Percentiles rank a stretch among this genome's conserved stretches.
Conservation (phyloP, 805 yeast genomes). For the Schwanniomyces occidentalis region DNA sequence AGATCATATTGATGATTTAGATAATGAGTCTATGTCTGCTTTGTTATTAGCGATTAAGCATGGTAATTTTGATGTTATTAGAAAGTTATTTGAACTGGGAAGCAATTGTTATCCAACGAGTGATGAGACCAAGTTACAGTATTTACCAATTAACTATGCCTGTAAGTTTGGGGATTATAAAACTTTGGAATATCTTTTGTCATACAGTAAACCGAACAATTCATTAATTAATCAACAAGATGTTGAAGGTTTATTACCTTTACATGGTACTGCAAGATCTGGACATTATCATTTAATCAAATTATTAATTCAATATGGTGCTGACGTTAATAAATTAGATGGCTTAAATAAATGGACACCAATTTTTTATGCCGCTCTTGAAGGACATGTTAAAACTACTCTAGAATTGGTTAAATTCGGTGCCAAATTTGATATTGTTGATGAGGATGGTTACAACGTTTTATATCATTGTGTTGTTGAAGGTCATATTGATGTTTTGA, state of each 20-base stretch:
- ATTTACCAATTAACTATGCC: constrained; percentile 80
- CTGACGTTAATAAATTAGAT: constrained; percentile 73
- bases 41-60: constrained; percentile 74
- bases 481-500: constrained; percentile 82
- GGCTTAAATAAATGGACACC: constrained; percentile 94
- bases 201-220: constrained; percentile 28
- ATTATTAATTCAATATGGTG: constrained; percentile 67
- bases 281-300: constrained; percentile 74
- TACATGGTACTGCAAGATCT: constrained; percentile 84
- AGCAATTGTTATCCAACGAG: constrained; percentile 43
- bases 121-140: constrained; percentile 56
- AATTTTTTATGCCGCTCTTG: constrained; percentile 82
- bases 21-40: constrained; percentile 80
- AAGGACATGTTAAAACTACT: constrained; percentile 75
- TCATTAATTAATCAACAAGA: constrained; percentile 53
- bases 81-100: constrained; percentile 33
- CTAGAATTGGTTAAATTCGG: constrained; percentile 68
- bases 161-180: constrained; percentile 80
- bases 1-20: constrained; percentile 50
- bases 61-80: constrained; percentile 50
- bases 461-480: constrained; percentile 91
- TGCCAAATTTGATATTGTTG: constrained; percentile 67
- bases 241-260: constrained; percentile 86
- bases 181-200: constrained; percentile 64
- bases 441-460: constrained; percentile 80